Evolutionary conservation across 805 yeast genomes (phyloP).

Genomic region (Candida fluviatilis): DNA sequence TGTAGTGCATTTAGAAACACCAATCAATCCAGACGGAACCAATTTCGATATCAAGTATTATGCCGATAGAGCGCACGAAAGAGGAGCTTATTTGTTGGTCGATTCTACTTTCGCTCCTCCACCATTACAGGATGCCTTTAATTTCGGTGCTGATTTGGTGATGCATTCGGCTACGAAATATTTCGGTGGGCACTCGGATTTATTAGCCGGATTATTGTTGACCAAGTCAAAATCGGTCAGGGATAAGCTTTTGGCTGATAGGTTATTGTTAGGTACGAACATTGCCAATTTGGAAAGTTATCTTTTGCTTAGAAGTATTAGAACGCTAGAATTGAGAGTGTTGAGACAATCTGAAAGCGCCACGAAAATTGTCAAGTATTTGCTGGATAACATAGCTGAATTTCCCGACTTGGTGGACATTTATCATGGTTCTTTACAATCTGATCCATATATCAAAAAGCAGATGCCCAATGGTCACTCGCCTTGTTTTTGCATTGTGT

Average conservation of each 20-base stretch:
- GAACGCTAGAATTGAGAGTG: conserved; percentile 76
- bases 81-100: conserved; percentile 68
- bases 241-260: conserved; percentile 50
- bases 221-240: conserved; percentile 52
- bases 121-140: conserved; percentile 77
- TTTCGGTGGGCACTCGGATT: conserved; percentile 94
- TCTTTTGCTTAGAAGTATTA: conserved; percentile 69
- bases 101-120: conserved; percentile 96
- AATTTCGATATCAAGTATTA: conserved; percentile 58
- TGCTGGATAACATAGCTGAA: conserved; percentile 45
- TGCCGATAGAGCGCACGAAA: conserved; percentile 68
- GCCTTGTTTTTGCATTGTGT: conserved; percentile 72
- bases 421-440: conserved; percentile 75
- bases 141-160: conserved; percentile 81
- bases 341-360: conserved; percentile 62
- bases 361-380: conserved; percentile 52
- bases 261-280: conserved; percentile 73
- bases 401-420: conserved; percentile 49
- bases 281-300: conserved; percentile 75
- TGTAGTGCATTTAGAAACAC: conserved; percentile 79
- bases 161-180: conserved; percentile 92
- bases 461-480: conserved; percentile 63
- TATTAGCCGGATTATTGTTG: conserved; percentile 75
- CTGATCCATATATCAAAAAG: conserved; percentile 56
- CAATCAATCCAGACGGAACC: conserved; percentile 79